Conservation (phyloP, 2,329 filamentous ascomycete genomes). For the Madurella fahalii region DNA sequence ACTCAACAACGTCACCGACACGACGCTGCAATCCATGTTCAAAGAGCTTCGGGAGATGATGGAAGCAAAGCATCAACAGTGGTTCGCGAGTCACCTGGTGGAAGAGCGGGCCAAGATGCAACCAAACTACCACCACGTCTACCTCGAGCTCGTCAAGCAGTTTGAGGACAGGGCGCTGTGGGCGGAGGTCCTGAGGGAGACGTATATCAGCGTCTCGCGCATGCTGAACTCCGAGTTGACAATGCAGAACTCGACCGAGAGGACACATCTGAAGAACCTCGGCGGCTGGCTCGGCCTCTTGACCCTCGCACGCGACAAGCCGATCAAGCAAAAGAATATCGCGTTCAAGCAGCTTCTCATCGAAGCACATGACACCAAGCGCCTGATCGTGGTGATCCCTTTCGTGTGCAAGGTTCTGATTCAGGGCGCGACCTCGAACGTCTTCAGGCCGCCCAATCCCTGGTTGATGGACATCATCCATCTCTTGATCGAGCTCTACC, state of each 20-base stretch:
- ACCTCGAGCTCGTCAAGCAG: slow-evolving; percentile 80
- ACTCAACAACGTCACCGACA: slow-evolving; percentile 91
- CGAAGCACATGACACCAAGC: slow-evolving; percentile 88
- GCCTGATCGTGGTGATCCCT: slow-evolving; percentile 86
- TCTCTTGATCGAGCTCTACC: slow-evolving; percentile 87
- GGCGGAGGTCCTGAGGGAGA: slow-evolving; percentile 88
- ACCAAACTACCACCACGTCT: slow-evolving; percentile 91
- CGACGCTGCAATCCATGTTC: slow-evolving; percentile 81
- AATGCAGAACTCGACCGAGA: slow-evolving; percentile 76
- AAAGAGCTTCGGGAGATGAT: slow-evolving; percentile 75
- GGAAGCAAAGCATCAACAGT: slow-evolving; percentile 79
- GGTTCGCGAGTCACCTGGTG: slow-evolving; percentile 94
- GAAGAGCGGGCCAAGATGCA: slow-evolving; percentile 96
- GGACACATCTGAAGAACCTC: slow-evolving; percentile 86
- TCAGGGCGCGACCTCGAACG: slow-evolving; percentile 76
- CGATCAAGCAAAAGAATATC: slow-evolving; percentile 93
- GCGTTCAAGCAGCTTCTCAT: slow-evolving; percentile 94
- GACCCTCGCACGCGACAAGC: slow-evolving; percentile 88
- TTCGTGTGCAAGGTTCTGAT: slow-evolving; percentile 95
- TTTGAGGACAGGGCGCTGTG: slow-evolving; percentile 77
- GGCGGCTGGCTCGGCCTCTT: slow-evolving; percentile 90
- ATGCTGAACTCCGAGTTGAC: slow-evolving; percentile 89
- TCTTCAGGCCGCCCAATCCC: slow-evolving; percentile 92
- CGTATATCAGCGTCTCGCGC: slow-evolving; percentile 78
- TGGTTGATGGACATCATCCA: slow-evolving; percentile 97